phyloP scores from a whole-genome alignment of 2,329 filamentous ascomycete species.

The Coniochaeta pulveracea region DNA sequence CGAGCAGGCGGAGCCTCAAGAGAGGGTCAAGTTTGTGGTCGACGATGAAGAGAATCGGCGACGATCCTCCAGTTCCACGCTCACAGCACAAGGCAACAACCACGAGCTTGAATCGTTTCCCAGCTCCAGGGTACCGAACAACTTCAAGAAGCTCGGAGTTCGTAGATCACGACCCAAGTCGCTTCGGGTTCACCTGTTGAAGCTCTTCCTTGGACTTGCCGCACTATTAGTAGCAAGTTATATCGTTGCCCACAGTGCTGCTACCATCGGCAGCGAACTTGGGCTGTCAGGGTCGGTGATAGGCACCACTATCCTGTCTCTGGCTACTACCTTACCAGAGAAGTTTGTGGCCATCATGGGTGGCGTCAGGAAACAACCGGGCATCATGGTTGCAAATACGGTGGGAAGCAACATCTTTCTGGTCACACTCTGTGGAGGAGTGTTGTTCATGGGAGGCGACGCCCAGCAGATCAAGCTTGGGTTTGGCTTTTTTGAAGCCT shows the following conservation, averaged over 20 bases:
- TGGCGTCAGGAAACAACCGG: conserved; percentile 29
- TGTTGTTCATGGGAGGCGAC: conserved; percentile 20
- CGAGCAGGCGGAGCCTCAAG: conserved; percentile 11
- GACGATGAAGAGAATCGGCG: conserved; percentile 5
- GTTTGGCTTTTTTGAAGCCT: conserved; percentile 18
- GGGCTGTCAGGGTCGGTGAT: conserved; percentile 32
- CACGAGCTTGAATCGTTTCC: neutral
- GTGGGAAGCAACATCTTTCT: conserved; percentile 42
- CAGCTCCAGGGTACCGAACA: neutral
- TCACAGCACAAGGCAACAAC: neutral
- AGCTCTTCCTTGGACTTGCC: conserved; percentile 29
- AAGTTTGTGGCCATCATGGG: conserved; percentile 37
- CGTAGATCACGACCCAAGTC: conserved; percentile 7
- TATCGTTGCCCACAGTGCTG: conserved; percentile 32
- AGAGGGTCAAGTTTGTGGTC: conserved; percentile 10
- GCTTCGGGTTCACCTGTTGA: conserved; percentile 12
- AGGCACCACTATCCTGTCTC: conserved; percentile 32
- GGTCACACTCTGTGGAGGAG: conserved; percentile 32
- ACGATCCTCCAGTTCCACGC: conserved; percentile 3
- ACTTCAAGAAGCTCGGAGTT: neutral
- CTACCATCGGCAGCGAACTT: conserved; percentile 25
- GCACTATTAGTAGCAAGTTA: conserved; percentile 33
- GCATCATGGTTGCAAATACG: conserved; percentile 37
- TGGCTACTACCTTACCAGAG: conserved; percentile 40
- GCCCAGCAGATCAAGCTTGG: conserved; percentile 12